Conservation (phyloP, 1,284 basidiomycete genomes). For the Pseudozyma thailandica region DNA sequence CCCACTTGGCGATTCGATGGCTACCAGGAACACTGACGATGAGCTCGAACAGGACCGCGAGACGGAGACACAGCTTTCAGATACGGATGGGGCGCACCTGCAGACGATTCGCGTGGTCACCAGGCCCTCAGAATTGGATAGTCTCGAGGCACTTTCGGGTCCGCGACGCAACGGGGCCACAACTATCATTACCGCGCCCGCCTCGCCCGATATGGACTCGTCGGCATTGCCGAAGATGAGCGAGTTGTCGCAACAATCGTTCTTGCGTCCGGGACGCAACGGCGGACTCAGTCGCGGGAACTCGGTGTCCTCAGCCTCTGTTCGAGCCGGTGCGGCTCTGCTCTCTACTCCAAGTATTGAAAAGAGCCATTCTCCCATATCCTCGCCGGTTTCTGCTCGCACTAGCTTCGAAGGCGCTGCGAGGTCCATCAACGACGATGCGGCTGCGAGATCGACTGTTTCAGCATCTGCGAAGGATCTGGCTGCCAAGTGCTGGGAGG, state of each 20-base stretch:
- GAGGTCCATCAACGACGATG: conserved; percentile 9
- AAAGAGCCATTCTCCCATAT: conserved; percentile 21
- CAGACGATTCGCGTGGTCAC: conserved; percentile 51
- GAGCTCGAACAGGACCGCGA: background rate
- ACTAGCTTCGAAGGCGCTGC: conserved; percentile 30
- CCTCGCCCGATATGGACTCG: conserved; percentile 16
- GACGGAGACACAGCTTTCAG: background rate
- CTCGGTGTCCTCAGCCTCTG: conserved; percentile 5
- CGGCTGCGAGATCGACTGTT: conserved; percentile 2
- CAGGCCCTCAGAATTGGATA: conserved; percentile 19
- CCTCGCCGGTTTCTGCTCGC: conserved; percentile 22
- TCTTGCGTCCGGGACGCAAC: conserved; percentile 22
- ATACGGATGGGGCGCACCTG: conserved; percentile 17
- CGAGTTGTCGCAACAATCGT: conserved; percentile 17
- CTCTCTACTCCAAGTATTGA: conserved; percentile 18
- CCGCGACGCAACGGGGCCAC: conserved; percentile 2
- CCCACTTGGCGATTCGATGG: background rate
- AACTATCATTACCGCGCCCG: conserved; percentile 20
- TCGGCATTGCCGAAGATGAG: conserved; percentile 21
- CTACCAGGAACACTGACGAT: background rate
- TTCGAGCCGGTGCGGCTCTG: conserved; percentile 6
- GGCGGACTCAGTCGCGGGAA: conserved; percentile 13
- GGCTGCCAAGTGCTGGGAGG: conserved; percentile 84
- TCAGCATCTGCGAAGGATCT: conserved; percentile 70
- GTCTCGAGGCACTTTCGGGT: conserved; percentile 8